Evolutionary conservation across 225 moss, liverwort and hornwort species (phyloP).

Genomic region (Sphagnum contortum): DNA sequence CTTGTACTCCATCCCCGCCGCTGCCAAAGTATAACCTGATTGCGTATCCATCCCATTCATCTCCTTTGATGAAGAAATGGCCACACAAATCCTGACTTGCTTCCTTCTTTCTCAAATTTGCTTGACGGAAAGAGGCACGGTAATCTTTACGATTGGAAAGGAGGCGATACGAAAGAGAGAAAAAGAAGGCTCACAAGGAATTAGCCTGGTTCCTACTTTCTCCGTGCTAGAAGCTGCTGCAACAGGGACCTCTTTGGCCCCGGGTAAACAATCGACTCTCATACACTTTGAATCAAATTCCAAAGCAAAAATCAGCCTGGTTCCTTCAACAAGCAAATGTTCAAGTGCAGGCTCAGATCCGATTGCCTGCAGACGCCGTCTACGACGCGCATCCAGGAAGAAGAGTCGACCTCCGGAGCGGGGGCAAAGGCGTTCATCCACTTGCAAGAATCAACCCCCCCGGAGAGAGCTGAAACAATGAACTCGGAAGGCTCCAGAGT

Average conservation of each 20-base stretch:
- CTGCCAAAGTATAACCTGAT: slow-evolving; percentile 28
- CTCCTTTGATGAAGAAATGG: not conserved
- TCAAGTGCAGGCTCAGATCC: slow-evolving; percentile 49
- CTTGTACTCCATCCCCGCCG: slow-evolving; percentile 18
- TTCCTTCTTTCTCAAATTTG: not conserved
- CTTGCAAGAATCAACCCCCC: no score
- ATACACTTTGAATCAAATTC: slow-evolving; percentile 6
- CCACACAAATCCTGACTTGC: not conserved
- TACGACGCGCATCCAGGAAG: no score
- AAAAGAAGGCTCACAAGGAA: not conserved
- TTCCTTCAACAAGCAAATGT: slow-evolving; percentile 51
- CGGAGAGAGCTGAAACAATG: no score
- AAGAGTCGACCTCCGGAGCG: no score
- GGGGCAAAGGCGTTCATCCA: no score
- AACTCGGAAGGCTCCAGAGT: no score
- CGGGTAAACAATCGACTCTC: slow-evolving; percentile 9
- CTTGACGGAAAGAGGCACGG: not conserved
- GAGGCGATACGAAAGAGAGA: not conserved
- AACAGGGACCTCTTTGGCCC: slow-evolving; percentile 7
- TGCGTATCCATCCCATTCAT: slow-evolving; percentile 26
- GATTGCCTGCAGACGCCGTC: no score
- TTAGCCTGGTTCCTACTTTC: no score
- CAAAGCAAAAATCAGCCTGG: slow-evolving; percentile 31
- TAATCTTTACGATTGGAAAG: not conserved
- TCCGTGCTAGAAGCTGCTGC: no score